phyloP scores from a whole-genome alignment of 1,284 basidiomycete genomes.

The Ganoderma sinense region DNA sequence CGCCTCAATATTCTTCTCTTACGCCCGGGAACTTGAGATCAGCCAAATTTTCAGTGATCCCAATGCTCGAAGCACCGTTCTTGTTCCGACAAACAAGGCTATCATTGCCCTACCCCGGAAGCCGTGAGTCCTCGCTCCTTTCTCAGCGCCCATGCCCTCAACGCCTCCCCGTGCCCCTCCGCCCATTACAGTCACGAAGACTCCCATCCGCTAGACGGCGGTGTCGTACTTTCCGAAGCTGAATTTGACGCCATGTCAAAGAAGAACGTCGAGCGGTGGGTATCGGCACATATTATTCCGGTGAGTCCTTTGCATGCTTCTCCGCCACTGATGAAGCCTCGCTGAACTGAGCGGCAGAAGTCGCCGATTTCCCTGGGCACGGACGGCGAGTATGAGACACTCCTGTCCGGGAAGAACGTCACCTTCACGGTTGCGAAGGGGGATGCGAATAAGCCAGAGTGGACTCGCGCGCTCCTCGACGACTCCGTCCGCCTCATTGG shows the following conservation, averaged over 20 bases:
- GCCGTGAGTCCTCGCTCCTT: conserved; percentile 59
- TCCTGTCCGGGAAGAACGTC: conserved; percentile 62
- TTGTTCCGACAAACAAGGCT: conserved; percentile 83
- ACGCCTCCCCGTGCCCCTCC: conserved; percentile 10
- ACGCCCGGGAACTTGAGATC: conserved; percentile 73
- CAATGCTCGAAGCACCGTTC: conserved; percentile 55
- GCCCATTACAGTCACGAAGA: conserved; percentile 60
- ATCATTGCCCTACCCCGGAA: conserved; percentile 79
- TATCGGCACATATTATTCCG: conserved; percentile 77
- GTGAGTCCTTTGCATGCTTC: conserved; percentile 48
- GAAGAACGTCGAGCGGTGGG: conserved; percentile 74
- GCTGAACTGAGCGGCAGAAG: not conserved
- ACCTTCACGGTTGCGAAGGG: conserved; percentile 50
- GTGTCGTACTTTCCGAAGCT: conserved; percentile 62
- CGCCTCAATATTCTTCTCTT: conserved; percentile 82
- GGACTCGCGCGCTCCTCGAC: conserved; percentile 64
- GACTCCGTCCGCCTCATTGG: conserved; percentile 58
- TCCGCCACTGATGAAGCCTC: not conserved
- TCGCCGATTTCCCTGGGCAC: conserved; percentile 46
- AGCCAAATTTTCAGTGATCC: conserved; percentile 56
- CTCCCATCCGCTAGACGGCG: conserved; percentile 48
- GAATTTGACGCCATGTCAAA: conserved; percentile 66
- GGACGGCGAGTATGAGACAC: conserved; percentile 50
- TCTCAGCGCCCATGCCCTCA: conserved; percentile 4
- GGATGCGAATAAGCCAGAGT: conserved; percentile 52